Evolutionary conservation across 306 rosid species (phyloP), one percentile per base, ranked within the genome.

Genomic region (Leucaena leucocephala): DNA sequence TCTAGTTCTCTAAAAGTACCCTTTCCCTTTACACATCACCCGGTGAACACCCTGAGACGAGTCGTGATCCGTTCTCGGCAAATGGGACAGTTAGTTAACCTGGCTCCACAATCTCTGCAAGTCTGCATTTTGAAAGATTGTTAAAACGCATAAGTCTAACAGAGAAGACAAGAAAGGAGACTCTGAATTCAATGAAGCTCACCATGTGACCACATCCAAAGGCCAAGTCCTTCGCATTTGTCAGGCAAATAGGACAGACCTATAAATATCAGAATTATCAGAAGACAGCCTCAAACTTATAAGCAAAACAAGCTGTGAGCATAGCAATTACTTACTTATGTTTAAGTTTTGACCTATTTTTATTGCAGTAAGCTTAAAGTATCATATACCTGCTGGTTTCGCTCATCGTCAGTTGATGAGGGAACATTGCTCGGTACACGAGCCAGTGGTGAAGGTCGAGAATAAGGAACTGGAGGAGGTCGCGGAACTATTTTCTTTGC

Each of bases 201-300:
- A 94, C 97, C 98, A 90, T 82, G 89, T 94, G 98, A 10, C 97
- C 97, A 77, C 97, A 94, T 42, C 86, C 87, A 75, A 94, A 94
- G 5, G 98, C 98, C 82, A 88, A 72, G 72, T 94, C 97, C 80
- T 50, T 94, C 46, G 66, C 81, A 73, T 91, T 87, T 62, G 97
- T 89, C 71, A 94, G 78, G 79, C 98, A 94, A 85, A 94, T 81
- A 64, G 98, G 92, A 71, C 98, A 94, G 8, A 9, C 90, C 97
- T 94, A 15, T 19, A 68, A 52, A 58, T 16, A 72, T 9, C 49
- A 80, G 38, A 65, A 17, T 54, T 68, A 58, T 42, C 68, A 72
- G 46, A 44, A 67, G 42, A 43, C 33, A 62, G 68, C 59, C 15
- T 55, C 17, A 72, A 67, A 78, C 71, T 6, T 22, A 46, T 55